Evolutionary conservation across 129 eudicot genomes (phyloP), one percentile per base, ranked within the genome.

Genomic region (Flaveria ramosissima): DNA sequence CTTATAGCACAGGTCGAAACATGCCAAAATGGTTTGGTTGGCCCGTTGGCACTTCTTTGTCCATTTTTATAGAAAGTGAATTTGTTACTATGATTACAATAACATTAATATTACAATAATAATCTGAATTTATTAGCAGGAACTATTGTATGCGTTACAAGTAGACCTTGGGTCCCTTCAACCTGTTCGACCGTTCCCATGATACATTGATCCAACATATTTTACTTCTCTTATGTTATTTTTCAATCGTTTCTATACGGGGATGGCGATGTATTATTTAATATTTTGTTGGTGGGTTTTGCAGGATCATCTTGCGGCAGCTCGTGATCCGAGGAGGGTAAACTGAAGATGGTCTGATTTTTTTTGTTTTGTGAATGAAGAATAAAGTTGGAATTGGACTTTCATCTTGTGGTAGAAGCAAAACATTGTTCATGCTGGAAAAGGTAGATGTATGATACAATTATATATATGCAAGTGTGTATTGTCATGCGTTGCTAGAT

Each of bases 291-390:
- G 46, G 45, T 42, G 68, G 61, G 56, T 80, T 21, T 76, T 89
- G 85, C 92, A 94, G 99, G 99, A 94, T 86, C 99, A 94, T 88
- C 74, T 94, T 76, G 88, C 92, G 32, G 89, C 97, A 81, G 93
- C 93, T 70, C 98, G 98, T 82, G 98, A 90, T 78, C 88, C 91
- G 0, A 89, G 88, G 74, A 87, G 85, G 82, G 86, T 93, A 68
- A 81, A 67, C 76, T 91, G 76, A 89, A 67, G 4, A 42, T n/a
- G 2, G 66, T 39, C 17, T 10, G 50, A 8, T 73, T n/a, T 57
- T 26, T 45, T 3, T 20, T 36, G 41, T 36, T 63, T 36, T 72
- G 78, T 72, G 78, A 79, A 63, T 79, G 74, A 24, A 55, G n/a
- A 72, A 32, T 53, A 72, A 50, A 45, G 53, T 68, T 43, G 39